These are phyloP conservation scores for Cryphonectria radicalis DNA, from an alignment of 2,329 filamentous ascomycete genomes.

Conservation along the genomic window DNA sequence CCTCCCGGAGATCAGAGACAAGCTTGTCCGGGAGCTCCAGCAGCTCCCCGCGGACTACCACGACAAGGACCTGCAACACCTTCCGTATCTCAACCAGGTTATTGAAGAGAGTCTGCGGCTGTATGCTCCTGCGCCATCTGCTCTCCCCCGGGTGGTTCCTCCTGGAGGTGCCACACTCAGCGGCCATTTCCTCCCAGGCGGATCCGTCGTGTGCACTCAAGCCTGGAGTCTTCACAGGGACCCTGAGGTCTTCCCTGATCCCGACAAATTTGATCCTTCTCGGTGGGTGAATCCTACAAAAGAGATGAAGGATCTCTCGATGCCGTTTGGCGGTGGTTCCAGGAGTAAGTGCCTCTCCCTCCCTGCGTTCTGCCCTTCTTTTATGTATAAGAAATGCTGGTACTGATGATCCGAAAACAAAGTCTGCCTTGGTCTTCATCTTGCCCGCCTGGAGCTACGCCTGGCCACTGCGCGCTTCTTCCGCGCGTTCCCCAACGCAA, in stretches of 20 bases:
- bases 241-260: slow-evolving; percentile 45
- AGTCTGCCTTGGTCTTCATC: slow-evolving; percentile 57
- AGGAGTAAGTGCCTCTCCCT: slow-evolving; percentile 32
- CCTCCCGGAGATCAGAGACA: slow-evolving; percentile 36
- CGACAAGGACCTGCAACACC: slow-evolving; percentile 40
- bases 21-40: slow-evolving; percentile 42
- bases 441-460: slow-evolving; percentile 58
- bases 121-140: slow-evolving; percentile 45
- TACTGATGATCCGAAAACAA: slow-evolving; percentile 44
- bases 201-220: slow-evolving; percentile 47
- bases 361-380: background rate
- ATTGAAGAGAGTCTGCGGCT: slow-evolving; percentile 52
- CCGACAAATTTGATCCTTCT: slow-evolving; percentile 41
- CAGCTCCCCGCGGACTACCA: slow-evolving; percentile 39
- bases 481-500: slow-evolving; percentile 37
- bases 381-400: slow-evolving; percentile 42
- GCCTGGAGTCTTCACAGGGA: slow-evolving; percentile 53
- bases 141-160: slow-evolving; percentile 47
- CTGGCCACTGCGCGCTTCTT: slow-evolving; percentile 56
- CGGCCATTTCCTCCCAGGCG: slow-evolving; percentile 46
- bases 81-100: slow-evolving; percentile 47
- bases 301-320: slow-evolving; percentile 36
- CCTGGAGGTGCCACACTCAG: slow-evolving; percentile 43
- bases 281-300: slow-evolving; percentile 43
- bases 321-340: slow-evolving; percentile 38